phyloP scores from a whole-genome alignment of 2,329 filamentous ascomycete species.

The Cercospora nicotianae region DNA sequence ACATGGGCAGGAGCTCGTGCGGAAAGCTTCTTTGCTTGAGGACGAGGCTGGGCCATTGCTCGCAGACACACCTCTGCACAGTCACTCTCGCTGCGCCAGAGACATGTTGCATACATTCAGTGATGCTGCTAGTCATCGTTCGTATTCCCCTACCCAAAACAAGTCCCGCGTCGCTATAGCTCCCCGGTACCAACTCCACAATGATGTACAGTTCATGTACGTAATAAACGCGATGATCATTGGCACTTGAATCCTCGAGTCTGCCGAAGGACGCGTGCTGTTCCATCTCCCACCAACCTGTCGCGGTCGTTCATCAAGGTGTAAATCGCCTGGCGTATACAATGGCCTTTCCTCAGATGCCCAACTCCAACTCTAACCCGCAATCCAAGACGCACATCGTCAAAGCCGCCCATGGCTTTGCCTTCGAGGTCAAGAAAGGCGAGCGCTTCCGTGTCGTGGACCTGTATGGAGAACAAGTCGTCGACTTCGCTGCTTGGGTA shows the following conservation, averaged over 20 bases:
- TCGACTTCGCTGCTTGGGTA: slow-evolving; percentile 45
- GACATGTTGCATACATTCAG: background rate
- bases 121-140: background rate
- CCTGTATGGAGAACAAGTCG: slow-evolving; percentile 43
- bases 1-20: background rate
- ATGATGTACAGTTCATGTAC: background rate
- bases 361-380: background rate
- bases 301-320: background rate
- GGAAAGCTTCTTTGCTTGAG: background rate
- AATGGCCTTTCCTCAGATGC: background rate
- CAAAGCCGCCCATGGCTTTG: slow-evolving; percentile 36
- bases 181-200: background rate
- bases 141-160: background rate
- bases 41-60: background rate
- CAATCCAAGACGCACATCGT: slow-evolving; percentile 29
- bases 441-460: slow-evolving; percentile 44
- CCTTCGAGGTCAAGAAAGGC: slow-evolving; percentile 40
- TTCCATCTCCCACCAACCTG: background rate
- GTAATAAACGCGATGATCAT: background rate
- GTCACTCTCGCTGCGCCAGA: background rate
- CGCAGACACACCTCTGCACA: background rate
- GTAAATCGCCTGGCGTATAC: background rate
- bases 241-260: background rate
- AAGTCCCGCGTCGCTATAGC: background rate
- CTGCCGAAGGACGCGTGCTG: background rate